Base-by-base conservation (phyloP, 352 stramenopile genomes). In the Globisporangium nunn region DNA sequence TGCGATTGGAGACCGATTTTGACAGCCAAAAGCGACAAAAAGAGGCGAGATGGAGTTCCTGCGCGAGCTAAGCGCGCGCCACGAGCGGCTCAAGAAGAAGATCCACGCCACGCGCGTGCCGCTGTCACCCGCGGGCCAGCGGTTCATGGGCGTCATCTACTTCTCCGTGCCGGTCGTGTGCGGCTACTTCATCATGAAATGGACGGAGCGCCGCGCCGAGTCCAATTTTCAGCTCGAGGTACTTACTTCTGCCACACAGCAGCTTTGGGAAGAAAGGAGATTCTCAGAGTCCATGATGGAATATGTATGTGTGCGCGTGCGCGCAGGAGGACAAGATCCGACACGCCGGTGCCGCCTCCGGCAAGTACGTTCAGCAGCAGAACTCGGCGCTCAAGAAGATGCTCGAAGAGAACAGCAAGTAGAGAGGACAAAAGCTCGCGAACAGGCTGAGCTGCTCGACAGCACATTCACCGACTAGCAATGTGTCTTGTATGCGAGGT, bases 151-250 rank as follows among this genome's bases (percentile, higher is more conserved):
- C 1, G 30, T 92, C 49, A 82, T 97, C 18, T 98, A 98, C 71
- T 97, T 98, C 62, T 78, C 74, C 37, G 76, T 88, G 43, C 91
- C 91, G 0, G 71, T 98, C 44, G 64, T 97, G 8, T 75, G 74
- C 41, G 91, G 91, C 46, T 96, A 96, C 65, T 96, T 81, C 62
- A 68, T 97, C 56, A 97, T 98, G 91, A 88, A 98, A 63, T 96
- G 87, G 86, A 67, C 88, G 17, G 77, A 91, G 53, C 63, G 71
- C 50, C 74, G 68, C 31, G 83, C 87, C 10, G 76, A 91, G 37
- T 61, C 59, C 46, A 95, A 95, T 63, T 88, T 92, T 56, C 72
- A 78, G 58, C 64, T 71, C 18, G 78, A 92, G 81, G 81, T 89
- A 33, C 33, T 18, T 3, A 23, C 5, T 29, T 23, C 23, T 23